A percentile compares a stretch with the other conserved stretches of the same genome.
Evolutionary conservation across 768 basidiomycete genomes (phyloP).

Genomic region (Rhodosporidiobolus sp.): DNA sequence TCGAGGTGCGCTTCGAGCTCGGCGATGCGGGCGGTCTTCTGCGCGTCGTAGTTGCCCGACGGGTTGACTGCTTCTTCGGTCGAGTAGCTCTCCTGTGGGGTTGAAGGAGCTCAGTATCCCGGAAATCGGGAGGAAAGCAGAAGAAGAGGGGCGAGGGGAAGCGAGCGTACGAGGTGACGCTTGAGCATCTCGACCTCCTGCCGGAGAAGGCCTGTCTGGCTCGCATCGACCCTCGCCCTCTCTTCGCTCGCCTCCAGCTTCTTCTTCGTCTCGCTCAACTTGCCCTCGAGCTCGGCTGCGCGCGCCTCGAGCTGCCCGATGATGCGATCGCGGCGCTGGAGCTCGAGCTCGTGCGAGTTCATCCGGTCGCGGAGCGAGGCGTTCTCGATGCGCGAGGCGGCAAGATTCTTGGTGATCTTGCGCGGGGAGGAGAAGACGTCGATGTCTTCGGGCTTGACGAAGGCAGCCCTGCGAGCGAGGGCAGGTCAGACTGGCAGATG

Average conservation of each 20-base stretch:
- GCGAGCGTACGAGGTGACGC: constrained; percentile 36
- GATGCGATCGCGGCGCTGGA: constrained; percentile 36
- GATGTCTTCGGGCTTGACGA: constrained; percentile 26
- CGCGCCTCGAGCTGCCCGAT: constrained; percentile 39
- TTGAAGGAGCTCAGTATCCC: neutral
- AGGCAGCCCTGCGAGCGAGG: constrained; percentile 15
- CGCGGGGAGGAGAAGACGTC: constrained; percentile 37
- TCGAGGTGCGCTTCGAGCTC: constrained; percentile 37
- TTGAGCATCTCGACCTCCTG: constrained; percentile 41
- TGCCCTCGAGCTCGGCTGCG: neutral
- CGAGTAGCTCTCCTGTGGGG: constrained; percentile 33
- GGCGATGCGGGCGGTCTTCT: constrained; percentile 34
- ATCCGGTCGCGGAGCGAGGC: constrained; percentile 39
- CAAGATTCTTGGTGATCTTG: constrained; percentile 42
- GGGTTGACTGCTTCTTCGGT: constrained; percentile 38
- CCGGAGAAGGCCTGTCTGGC: constrained; percentile 19
- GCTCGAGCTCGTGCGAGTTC: constrained; percentile 32
- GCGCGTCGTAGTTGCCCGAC: constrained; percentile 26
- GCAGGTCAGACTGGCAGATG: neutral
- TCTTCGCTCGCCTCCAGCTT: constrained; percentile 23
- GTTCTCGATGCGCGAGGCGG: constrained; percentile 39
- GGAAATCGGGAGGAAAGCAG: no score
- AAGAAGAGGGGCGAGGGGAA: neutral
- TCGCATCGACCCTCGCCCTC: constrained; percentile 21
- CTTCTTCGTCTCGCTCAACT: constrained; percentile 14